Evolutionary conservation across 192 early-diverging fungal genomes (phyloP).

Genomic region (Coemansia sp.): DNA sequence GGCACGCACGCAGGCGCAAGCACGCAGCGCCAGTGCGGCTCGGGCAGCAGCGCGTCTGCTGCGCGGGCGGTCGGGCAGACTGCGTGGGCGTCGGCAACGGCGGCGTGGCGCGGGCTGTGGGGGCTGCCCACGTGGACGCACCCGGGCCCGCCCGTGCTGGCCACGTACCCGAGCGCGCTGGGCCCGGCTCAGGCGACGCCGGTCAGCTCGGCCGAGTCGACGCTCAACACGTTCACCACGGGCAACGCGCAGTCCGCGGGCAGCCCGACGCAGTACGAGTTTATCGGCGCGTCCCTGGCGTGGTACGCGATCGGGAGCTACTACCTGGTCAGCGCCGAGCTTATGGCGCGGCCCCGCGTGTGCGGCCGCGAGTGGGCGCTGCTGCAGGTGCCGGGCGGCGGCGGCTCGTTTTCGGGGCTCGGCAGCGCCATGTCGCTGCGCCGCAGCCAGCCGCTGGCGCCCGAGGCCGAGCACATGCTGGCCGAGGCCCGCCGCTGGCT

Average conservation of each 20-base stretch:
- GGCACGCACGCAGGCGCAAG: background rate
- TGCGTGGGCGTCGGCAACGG: constrained; percentile 21
- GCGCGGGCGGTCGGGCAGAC: constrained; percentile 29
- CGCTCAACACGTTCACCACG: constrained; percentile 33
- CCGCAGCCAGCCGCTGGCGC: constrained; percentile 17
- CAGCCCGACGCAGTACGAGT: constrained; percentile 49
- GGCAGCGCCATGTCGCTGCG: too few species aligned
- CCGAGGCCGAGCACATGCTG: constrained; percentile 39
- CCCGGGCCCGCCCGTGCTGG: constrained; percentile 42
- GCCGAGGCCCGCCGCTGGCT: constrained; percentile 50
- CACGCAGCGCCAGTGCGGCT: constrained; percentile 5
- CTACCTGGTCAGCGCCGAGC: constrained; percentile 36
- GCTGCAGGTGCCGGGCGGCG: too few species aligned
- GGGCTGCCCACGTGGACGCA: constrained; percentile 51
- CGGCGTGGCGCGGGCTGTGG: constrained; percentile 52
- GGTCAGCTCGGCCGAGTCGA: constrained; percentile 26
- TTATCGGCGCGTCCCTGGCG: constrained; percentile 44
- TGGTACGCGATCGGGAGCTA: constrained; percentile 56
- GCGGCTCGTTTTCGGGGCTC: too few species aligned
- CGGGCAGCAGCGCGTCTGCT: background rate
- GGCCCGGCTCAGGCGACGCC: constrained; percentile 29
- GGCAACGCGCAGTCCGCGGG: constrained; percentile 35
- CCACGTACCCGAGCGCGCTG: constrained; percentile 48
- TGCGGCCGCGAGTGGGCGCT: constrained; percentile 35
- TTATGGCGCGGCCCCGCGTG: constrained; percentile 10